Evolutionary conservation across 1,284 basidiomycete genomes (phyloP), one percentile per base, ranked within the genome.

Genomic region (Ustilago nuda): DNA sequence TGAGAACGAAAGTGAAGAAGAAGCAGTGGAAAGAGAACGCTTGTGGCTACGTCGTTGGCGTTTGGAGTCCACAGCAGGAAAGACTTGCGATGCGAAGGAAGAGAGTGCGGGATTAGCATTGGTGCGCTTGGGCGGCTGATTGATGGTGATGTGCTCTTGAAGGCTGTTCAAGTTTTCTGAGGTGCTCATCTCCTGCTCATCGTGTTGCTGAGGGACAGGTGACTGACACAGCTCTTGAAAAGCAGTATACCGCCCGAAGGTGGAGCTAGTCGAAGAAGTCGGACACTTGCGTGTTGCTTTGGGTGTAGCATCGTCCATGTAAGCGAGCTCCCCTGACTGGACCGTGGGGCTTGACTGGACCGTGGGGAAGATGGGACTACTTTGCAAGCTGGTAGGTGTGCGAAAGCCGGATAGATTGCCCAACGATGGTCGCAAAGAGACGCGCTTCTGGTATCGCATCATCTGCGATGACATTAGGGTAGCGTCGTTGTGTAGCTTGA

Each of bases 321-420:
- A n/a, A 19, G 51, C 33, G 15, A 12, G 35, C 3, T 13, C 33
- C 9, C 50, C 32, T 11, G 15, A 7, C 2, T 54, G 36, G 37
- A 56, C 9, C 23, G 27, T 48, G 6, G 63, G 56, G 23, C 50
- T 23, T 11, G 15, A 7, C 2, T 54, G 36, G 37, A 56, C 9
- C 17, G 27, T 48, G 6, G 63, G 56, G 23, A 66, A 56, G 7
- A 41, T 27, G 0, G 56, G 64, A 35, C 56, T 48, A 7, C 27
- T 15, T 12, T 56, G 35, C 15, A 59, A 43, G 23, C 39, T 53
- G 0, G 54, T n/a, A 11, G 64, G 53, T 3, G 65, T 65, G 11
- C 65, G 64, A 23, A 72, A 72, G 61, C 71, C 71, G 15, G 71
- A 51, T 9, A 72, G 50, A 32, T 53, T 59, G 54, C 54, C 41